Base-by-base conservation (phyloP, 225 moss, liverwort and hornwort genomes). In the Lunularia cruciata region DNA sequence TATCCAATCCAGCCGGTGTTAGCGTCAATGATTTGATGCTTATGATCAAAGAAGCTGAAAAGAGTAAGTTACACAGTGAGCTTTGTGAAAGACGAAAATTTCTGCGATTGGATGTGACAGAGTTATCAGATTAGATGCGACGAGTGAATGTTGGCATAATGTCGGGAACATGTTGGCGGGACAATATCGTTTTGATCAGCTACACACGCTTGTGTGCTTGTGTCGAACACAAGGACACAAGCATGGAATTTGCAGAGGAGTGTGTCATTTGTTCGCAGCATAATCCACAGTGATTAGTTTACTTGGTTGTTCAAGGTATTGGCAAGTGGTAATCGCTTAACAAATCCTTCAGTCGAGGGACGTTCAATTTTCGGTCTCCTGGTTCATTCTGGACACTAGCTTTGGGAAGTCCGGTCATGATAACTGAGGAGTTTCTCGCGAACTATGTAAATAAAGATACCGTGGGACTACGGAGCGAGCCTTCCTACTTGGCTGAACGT, bases 21-120 rank as follows among this genome's bases (percentile, higher is more conserved):
- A 82, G 74, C 68, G 76, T 89, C 49, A 74, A 80, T 68, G 95
- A 95, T 79, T 82, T 92, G 58, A 86, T 95, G 88, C 74, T 87
- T 47, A 86, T 92, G 88, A 88, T 90, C 56, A 90, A 90, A 82
- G 92, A 92, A 67, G 88, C 95, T 57, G 92, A 95, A 86, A 81
- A 79, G 69, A 89, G 94, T 95, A 76, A 77, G 90, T 77, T 23
- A 63, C 38, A 8, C 7, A 32, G 16, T 15, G n/a, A 19, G 34
- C 27, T 13, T 40, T 10, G 8, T 16, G 18, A n/a, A 9, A 3
- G 43, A n/a, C n/a, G n/a, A n/a, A n/a, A n/a, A 39, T 8, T 60
- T 9, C 32, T 60, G 5, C 13, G 32, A 20, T 18, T 14, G 36
- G 35, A 19, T 15, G 12, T 30, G 26, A 58, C 16, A n/a, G 18